Conservation (phyloP, 352 stramenopile species). For the Aphanomyces astaci region DNA sequence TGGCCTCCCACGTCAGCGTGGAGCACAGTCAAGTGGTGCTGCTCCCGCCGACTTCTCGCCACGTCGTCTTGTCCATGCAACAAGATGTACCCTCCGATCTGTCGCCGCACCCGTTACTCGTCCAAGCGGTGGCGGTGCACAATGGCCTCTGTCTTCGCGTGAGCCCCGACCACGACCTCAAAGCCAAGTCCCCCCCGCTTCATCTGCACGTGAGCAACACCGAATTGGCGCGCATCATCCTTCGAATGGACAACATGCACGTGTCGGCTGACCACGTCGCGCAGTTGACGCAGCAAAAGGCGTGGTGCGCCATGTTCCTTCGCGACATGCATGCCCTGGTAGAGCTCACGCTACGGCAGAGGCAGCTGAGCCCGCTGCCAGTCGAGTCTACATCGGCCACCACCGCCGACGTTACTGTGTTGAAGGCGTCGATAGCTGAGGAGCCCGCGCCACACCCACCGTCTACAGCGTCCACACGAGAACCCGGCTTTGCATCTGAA, state of each 20-base stretch:
- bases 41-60: neutral
- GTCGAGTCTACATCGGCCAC: slow-evolving; percentile 16
- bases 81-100: neutral
- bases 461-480: slow-evolving; percentile 35
- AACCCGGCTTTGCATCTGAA: slow-evolving; percentile 10
- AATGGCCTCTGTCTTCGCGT: neutral
- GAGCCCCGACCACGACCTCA: neutral
- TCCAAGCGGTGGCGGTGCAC: neutral
- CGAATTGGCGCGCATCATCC: neutral
- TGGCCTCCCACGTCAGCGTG: neutral
- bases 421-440: neutral
- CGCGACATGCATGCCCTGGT: slow-evolving; percentile 15
- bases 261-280: neutral
- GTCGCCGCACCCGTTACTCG: neutral
- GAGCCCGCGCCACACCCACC: slow-evolving; percentile 27
- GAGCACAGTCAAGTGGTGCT: neutral
- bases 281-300: neutral
- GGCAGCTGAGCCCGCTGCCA: slow-evolving; percentile 1
- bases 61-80: neutral
- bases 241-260: slow-evolving; percentile 19
- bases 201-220: neutral
- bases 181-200: neutral
- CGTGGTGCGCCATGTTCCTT: neutral
- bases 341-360: neutral
- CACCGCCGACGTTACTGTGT: neutral